These are phyloP conservation scores for Bigelowiella natans DNA, from an alignment of 78 protist genomes.

Conservation along the genomic window DNA sequence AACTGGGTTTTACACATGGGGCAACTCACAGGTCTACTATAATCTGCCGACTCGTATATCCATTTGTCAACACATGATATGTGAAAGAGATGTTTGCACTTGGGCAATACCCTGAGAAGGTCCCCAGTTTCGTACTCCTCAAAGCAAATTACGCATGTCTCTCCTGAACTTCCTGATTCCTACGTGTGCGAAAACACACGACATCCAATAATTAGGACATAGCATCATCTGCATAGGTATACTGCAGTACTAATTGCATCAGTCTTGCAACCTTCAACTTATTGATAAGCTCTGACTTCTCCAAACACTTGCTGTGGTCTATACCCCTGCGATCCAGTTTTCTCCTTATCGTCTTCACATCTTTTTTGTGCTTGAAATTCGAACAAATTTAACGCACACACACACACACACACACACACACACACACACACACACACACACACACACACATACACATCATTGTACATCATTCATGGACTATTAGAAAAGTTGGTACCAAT, in stretches of 20 bases:
- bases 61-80: background rate
- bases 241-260: background rate
- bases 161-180: background rate
- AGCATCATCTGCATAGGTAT: background rate
- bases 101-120: background rate
- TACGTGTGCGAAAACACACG: background rate
- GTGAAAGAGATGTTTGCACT: background rate
- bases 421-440: background rate
- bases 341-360: background rate
- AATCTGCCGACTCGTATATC: background rate
- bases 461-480: background rate
- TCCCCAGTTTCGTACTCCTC: background rate
- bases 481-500: background rate
- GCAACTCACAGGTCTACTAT: background rate
- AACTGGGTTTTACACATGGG: background rate
- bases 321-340: background rate
- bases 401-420: background rate
- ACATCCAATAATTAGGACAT: background rate
- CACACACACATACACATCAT: background rate
- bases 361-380: background rate
- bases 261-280: background rate
- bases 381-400: background rate
- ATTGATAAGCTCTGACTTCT: background rate
- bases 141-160: background rate
- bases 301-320: background rate